Percentiles rank a stretch among this genome's conserved stretches.
These are phyloP conservation scores for Auricularia auricula-judae DNA, from an alignment of 768 basidiomycete genomes.

Conservation along the genomic window DNA sequence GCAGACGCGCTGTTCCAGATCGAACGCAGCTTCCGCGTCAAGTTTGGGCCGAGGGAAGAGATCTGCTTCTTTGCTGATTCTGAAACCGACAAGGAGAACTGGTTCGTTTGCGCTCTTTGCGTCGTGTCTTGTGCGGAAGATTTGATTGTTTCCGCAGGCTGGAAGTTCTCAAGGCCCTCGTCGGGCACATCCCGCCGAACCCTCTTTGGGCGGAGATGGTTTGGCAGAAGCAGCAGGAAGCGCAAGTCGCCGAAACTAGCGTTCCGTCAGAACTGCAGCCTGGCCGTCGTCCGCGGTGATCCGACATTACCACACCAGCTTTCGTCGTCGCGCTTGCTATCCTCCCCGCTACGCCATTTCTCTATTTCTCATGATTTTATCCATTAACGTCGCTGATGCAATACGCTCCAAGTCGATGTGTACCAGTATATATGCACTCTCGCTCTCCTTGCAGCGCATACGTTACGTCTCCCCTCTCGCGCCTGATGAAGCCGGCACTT, in stretches of 20 bases:
- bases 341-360: not conserved
- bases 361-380: not conserved
- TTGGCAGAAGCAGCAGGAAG: conserved; percentile 66
- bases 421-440: not conserved
- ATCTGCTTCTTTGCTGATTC: conserved; percentile 89
- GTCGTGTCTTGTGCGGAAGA: not conserved
- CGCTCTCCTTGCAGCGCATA: not conserved
- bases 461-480: not conserved
- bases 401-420: not conserved
- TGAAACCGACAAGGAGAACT: conserved; percentile 75
- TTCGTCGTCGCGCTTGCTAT: not conserved
- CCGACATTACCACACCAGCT: too few species aligned
- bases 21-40: conserved; percentile 74
- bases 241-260: not conserved
- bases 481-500: too few species aligned
- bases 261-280: not conserved
- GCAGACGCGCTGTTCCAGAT: conserved; percentile 57
- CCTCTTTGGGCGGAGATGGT: conserved; percentile 88
- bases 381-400: not conserved
- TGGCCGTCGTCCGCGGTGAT: not conserved
- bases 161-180: conserved; percentile 68
- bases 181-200: conserved; percentile 85
- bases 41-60: conserved; percentile 66
- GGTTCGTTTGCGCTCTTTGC: conserved; percentile 39
- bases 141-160: conserved; percentile 41